Percentiles rank a stretch among this genome's conserved stretches.
These are phyloP conservation scores for Byssothecium circinans DNA, from an alignment of 2,329 filamentous ascomycete genomes.

Conservation along the genomic window DNA sequence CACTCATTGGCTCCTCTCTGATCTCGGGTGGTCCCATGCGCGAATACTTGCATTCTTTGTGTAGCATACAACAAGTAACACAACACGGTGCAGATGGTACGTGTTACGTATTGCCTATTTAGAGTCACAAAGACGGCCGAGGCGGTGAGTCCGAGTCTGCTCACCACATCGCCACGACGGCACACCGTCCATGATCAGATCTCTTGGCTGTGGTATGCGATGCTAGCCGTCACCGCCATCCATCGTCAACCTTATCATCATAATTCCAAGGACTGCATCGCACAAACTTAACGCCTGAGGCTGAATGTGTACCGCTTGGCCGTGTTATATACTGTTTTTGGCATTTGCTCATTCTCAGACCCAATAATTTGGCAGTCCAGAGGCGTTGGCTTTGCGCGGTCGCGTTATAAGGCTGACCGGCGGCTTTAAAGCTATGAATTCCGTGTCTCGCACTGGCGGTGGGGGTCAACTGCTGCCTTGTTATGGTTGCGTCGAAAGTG, in stretches of 20 bases:
- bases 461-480: neutral
- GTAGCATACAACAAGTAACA: neutral
- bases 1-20: slow-evolving; percentile 1
- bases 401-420: neutral
- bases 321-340: neutral
- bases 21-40: slow-evolving; percentile 1
- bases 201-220: neutral
- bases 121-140: neutral
- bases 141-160: neutral
- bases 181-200: neutral
- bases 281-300: neutral
- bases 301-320: neutral
- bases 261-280: neutral
- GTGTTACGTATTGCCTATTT: neutral
- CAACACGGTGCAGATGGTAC: neutral
- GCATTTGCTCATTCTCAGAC: neutral
- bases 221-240: neutral
- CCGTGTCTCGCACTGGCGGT: neutral
- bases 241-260: neutral
- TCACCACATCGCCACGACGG: neutral
- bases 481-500: neutral
- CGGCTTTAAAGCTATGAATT: neutral
- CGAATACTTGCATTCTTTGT: neutral
- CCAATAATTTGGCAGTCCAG: neutral
- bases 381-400: neutral